Conservation (phyloP, 805 yeast species). For the Kodamaea lidongshanica region DNA sequence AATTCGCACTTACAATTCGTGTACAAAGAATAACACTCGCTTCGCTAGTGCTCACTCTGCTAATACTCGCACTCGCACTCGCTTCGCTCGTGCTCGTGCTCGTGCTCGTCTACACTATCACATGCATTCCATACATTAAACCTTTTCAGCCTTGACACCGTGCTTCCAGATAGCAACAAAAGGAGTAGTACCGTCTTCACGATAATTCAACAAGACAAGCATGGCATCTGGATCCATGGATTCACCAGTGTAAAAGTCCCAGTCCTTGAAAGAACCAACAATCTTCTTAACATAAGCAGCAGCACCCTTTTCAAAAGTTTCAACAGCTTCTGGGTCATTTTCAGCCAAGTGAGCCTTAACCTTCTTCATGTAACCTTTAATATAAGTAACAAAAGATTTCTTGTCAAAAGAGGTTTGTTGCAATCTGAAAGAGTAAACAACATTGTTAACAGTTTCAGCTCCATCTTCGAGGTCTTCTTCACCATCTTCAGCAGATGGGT, state of each 20-base stretch:
- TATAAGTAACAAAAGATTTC: constrained; percentile 93
- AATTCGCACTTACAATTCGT: too few relatives aligned
- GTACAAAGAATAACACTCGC: too few relatives aligned
- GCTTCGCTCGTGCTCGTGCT: too few relatives aligned
- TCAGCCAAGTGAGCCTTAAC: constrained; percentile 90
- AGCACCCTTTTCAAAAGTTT: constrained; percentile 96
- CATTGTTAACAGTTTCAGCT: constrained; percentile 91
- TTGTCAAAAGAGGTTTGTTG: constrained; percentile 95
- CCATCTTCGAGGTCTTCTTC: constrained; percentile 79
- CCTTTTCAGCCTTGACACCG: constrained; percentile 85
- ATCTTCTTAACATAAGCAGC: constrained; percentile 93
- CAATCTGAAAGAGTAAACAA: constrained; percentile 97
- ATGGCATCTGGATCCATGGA: constrained; percentile 99
- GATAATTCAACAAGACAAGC: constrained; percentile 97
- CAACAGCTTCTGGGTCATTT: constrained; percentile 79
- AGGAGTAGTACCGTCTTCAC: constrained; percentile 99
- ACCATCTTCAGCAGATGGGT: constrained; percentile 98
- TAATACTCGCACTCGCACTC: too few relatives aligned
- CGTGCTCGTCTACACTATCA: too few relatives aligned
- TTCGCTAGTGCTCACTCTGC: too few relatives aligned
- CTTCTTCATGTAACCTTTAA: constrained; percentile 98
- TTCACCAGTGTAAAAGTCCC: constrained; percentile 99
- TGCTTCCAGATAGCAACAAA: constrained; percentile 98
- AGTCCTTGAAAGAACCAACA: constrained; percentile 91
- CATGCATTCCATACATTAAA: too few relatives aligned